Conservation (phyloP, 192 early-diverging fungal genomes). For the Podila clonocystis region DNA sequence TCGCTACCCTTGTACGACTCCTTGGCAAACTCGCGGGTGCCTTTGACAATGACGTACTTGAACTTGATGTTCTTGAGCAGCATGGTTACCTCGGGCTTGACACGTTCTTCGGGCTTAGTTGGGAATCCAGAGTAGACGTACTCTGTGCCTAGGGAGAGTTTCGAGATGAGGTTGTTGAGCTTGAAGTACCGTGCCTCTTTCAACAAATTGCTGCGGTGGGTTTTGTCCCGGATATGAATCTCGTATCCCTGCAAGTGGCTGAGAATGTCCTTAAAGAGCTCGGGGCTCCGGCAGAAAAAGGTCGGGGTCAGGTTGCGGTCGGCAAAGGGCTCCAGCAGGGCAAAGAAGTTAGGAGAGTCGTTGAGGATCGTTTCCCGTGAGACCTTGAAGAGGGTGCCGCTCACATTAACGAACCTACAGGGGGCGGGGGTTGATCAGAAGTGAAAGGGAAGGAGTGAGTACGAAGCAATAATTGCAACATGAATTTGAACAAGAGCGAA, state of each 20-base stretch:
- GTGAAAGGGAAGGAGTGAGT: background rate
- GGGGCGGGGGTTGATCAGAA: no score
- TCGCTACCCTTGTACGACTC: background rate
- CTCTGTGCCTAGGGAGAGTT: constrained; percentile 37
- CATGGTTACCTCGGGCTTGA: constrained; percentile 46
- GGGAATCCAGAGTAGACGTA: constrained; percentile 38
- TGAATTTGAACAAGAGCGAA: background rate
- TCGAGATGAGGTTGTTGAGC: constrained; percentile 37
- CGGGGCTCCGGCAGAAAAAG: constrained; percentile 58
- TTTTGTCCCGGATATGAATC: constrained; percentile 61
- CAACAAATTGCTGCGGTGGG: constrained; percentile 62
- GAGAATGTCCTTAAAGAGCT: constrained; percentile 64
- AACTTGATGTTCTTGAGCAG: constrained; percentile 35
- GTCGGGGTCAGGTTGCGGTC: constrained; percentile 26
- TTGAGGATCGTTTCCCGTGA: constrained; percentile 55
- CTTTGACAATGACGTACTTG: constrained; percentile 42
- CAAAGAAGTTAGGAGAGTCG: constrained; percentile 56
- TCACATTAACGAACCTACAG: constrained; percentile 64
- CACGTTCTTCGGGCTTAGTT: constrained; percentile 30
- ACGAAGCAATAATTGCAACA: background rate
- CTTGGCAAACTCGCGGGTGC: constrained; percentile 23
- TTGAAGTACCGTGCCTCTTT: constrained; percentile 64
- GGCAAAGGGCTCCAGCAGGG: constrained; percentile 32
- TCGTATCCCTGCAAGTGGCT: constrained; percentile 66
- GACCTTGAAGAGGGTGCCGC: constrained; percentile 62